Evolutionary conservation across 2,329 filamentous ascomycete genomes (phyloP), one percentile per base, ranked within the genome.

Genomic region (Hypomyces perniciosus): DNA sequence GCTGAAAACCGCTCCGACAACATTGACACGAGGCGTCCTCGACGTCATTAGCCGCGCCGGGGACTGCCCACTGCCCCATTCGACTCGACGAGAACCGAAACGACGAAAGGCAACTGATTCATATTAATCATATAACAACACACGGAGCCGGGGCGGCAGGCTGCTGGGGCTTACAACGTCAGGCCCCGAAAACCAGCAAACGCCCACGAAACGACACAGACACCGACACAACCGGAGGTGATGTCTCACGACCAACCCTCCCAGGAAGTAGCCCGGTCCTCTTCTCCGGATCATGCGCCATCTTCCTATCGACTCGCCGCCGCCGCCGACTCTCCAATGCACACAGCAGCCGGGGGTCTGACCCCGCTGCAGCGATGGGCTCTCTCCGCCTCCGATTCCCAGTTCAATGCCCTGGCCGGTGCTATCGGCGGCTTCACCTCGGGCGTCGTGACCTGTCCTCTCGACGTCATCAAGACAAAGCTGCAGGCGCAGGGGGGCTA

Each of bases 381-480:
- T 26, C 68, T 73, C 44, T 61, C 65, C 37, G 80, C 81, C 46
- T 81, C 80, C 33, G 78, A 83, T 55, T 75, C 79, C 20, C 78
- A 81, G 56, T 84, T 97, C 67, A 89, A 95, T 67, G 89, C 90
- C 56, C 76, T 96, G 51, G 86, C 90, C 40, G 93, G 93, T 50
- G 92, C 91, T 44, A 78, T 89, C 52, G 92, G 91, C 46, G 93
- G 93, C 45, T 89, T 97, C 62, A 90, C 90, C 26, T 96, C 91
- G 6, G 93, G 93, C 46, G 81, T 99, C 50, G 88, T 96, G 57
- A 97, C 92, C 48, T 99, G 93, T 68, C 93, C 93, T 39, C 84
- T 99, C 60, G 93, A 99, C 75, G 93, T 99, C 56, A 97, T 99
- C 71, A 99, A 99, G 75, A 99, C 93, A 41, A 97, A 96, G 70